phyloP scores from a whole-genome alignment of 495 filamentous ascomycete species.

The Aspergillus olivimuriae region DNA sequence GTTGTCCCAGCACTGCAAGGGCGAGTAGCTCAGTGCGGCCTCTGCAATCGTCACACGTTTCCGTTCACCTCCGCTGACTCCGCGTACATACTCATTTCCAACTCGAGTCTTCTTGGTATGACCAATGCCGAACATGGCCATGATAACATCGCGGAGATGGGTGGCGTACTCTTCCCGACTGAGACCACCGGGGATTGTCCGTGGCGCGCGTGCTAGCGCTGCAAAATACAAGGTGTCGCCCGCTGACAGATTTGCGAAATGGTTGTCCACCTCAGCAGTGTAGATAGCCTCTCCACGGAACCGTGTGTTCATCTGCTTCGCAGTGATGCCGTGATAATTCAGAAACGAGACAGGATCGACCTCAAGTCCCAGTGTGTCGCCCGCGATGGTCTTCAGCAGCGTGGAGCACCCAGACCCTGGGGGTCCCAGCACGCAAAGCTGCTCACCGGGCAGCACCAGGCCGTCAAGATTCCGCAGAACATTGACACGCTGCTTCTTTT shows the following conservation, averaged over 20 bases:
- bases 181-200: constrained; percentile 37
- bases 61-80: constrained; percentile 74
- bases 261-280: constrained; percentile 55
- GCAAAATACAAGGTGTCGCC: constrained; percentile 59
- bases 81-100: constrained; percentile 64
- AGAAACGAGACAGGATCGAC: constrained; percentile 48
- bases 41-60: constrained; percentile 6
- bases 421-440: constrained; percentile 70
- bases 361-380: constrained; percentile 64
- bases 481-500: constrained; percentile 45
- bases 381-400: constrained; percentile 61
- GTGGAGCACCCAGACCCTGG: constrained; percentile 67
- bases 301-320: constrained; percentile 56
- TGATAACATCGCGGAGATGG: constrained; percentile 46
- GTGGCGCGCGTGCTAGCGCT: constrained; percentile 40
- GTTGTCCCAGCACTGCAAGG: constrained; percentile 71
- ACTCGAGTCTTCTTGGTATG: constrained; percentile 68
- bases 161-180: constrained; percentile 34
- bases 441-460: constrained; percentile 64
- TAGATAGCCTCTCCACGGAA: constrained; percentile 64
- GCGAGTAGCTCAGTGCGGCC: constrained; percentile 9
- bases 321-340: constrained; percentile 65
- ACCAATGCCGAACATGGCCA: constrained; percentile 57
- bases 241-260: constrained; percentile 58
- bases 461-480: constrained; percentile 68